A percentile compares a stretch with the other conserved stretches of the same genome.
Conservation (phyloP, 106 monocot species). For the Dioscorea dumetorum region DNA sequence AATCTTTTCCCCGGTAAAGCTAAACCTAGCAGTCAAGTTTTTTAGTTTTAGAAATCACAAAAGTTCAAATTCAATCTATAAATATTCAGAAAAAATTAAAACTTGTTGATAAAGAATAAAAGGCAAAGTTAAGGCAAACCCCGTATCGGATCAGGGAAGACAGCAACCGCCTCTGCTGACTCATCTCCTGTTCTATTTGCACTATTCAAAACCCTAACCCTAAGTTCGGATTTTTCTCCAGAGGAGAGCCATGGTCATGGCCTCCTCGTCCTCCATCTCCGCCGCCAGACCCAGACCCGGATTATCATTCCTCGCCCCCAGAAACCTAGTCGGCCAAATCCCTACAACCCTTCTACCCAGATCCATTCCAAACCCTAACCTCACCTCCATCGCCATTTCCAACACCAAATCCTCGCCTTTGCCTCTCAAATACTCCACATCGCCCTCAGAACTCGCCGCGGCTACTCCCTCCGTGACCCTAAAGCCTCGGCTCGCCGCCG, state of each 20-base stretch:
- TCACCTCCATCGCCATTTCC: not conserved
- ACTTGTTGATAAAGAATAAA: too few species aligned
- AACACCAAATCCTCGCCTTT: not conserved
- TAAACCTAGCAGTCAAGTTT: too few species aligned
- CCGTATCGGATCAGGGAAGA: too few species aligned
- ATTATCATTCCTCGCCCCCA: not conserved
- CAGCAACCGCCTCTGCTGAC: too few species aligned
- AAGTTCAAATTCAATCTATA: too few species aligned
- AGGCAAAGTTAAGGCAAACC: too few species aligned
- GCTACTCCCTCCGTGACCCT: constrained; percentile 20
- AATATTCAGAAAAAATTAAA: too few species aligned
- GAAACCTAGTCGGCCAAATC: not conserved
- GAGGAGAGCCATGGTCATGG: not conserved
- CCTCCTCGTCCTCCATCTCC: not conserved
- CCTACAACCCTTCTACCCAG: not conserved
- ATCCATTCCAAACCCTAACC: constrained; percentile 1
- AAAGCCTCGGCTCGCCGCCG: constrained; percentile 63
- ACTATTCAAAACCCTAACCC: too few species aligned
- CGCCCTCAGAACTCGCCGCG: not conserved
- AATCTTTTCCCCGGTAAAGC: too few species aligned
- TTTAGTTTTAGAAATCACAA: too few species aligned
- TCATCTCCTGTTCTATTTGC: too few species aligned
- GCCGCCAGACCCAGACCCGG: not conserved
- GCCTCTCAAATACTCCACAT: not conserved
- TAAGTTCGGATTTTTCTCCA: too few species aligned